A percentile compares a stretch with the other conserved stretches of the same genome.
Evolutionary conservation across 371 early-diverging fungal species (phyloP).

Genomic region (Umbelopsis sp.): DNA sequence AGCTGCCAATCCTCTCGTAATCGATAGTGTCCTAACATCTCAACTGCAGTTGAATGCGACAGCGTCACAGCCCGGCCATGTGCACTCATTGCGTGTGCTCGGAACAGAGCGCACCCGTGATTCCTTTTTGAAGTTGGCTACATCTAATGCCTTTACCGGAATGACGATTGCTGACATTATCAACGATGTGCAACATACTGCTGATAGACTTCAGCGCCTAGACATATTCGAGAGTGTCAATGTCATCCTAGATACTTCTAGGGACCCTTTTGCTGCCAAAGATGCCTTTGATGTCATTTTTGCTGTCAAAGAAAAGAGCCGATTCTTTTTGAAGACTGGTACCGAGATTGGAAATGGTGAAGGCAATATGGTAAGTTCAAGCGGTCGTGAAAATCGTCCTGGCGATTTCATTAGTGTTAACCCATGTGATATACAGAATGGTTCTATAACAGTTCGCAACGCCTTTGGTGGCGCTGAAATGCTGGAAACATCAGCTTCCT

Average conservation of each 20-base stretch:
- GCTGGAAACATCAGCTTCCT: conserved; percentile 68
- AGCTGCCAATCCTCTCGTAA: not conserved
- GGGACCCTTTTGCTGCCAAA: conserved; percentile 51
- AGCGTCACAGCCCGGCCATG: conserved; percentile 46
- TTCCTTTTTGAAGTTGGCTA: conserved; percentile 48
- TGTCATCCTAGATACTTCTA: conserved; percentile 69
- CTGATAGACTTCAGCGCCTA: conserved; percentile 64
- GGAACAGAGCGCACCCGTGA: conserved; percentile 53
- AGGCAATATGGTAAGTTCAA: conserved; percentile 68
- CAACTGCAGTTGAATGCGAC: conserved; percentile 34
- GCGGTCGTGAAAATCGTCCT: not conserved
- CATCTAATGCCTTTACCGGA: conserved; percentile 43
- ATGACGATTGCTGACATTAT: conserved; percentile 71
- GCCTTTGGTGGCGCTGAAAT: conserved; percentile 86
- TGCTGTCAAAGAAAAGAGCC: conserved; percentile 68
- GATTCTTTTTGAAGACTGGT: conserved; percentile 77
- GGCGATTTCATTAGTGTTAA: not conserved
- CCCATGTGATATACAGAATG: conserved; percentile 43
- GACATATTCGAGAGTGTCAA: conserved; percentile 77
- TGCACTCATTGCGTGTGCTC: conserved; percentile 55
- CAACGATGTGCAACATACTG: conserved; percentile 62
- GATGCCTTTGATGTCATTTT: conserved; percentile 71
- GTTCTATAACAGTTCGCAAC: conserved; percentile 71
- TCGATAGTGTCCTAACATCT: not conserved
- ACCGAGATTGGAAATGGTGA: conserved; percentile 85